A percentile compares a stretch with the other conserved stretches of the same genome.
These are phyloP conservation scores for Cenococcum geophilum DNA, from an alignment of 495 filamentous ascomycete species.

Conservation along the genomic window DNA sequence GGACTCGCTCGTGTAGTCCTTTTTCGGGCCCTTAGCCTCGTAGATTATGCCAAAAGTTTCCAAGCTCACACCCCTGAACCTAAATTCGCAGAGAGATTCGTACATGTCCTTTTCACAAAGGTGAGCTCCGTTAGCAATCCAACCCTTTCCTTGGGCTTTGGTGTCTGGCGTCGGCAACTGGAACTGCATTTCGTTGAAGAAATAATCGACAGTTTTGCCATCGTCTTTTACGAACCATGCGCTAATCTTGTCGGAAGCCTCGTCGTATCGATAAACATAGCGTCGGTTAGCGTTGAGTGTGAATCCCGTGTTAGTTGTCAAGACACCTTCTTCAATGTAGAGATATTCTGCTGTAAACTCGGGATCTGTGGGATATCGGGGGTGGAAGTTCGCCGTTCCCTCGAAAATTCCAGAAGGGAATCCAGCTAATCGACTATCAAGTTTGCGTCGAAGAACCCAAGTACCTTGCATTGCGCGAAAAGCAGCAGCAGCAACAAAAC, in stretches of 20 bases:
- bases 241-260: constrained; percentile 48
- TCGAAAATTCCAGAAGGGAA: constrained; percentile 55
- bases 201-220: constrained; percentile 51
- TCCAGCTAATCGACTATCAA: constrained; percentile 43
- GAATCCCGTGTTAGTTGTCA: constrained; percentile 42
- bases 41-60: constrained; percentile 52
- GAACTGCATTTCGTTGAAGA: constrained; percentile 56
- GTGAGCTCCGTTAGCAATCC: constrained; percentile 55
- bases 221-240: constrained; percentile 64
- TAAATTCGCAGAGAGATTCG: constrained; percentile 54
- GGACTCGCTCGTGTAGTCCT: constrained; percentile 50
- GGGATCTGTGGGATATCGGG: constrained; percentile 42
- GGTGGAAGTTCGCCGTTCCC: constrained; percentile 58
- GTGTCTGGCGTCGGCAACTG: constrained; percentile 20
- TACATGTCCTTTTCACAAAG: constrained; percentile 61
- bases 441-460: constrained; percentile 55
- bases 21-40: constrained; percentile 58
- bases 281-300: constrained; percentile 34
- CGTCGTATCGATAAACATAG: constrained; percentile 55
- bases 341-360: constrained; percentile 51
- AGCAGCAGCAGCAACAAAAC: constrained; percentile 54
- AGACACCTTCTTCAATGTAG: constrained; percentile 58
- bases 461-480: constrained; percentile 68
- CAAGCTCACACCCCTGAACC: constrained; percentile 50
- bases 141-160: constrained; percentile 37